Base-by-base conservation (phyloP, 2,329 filamentous ascomycete genomes). In the Fusarium sarcochroum region DNA sequence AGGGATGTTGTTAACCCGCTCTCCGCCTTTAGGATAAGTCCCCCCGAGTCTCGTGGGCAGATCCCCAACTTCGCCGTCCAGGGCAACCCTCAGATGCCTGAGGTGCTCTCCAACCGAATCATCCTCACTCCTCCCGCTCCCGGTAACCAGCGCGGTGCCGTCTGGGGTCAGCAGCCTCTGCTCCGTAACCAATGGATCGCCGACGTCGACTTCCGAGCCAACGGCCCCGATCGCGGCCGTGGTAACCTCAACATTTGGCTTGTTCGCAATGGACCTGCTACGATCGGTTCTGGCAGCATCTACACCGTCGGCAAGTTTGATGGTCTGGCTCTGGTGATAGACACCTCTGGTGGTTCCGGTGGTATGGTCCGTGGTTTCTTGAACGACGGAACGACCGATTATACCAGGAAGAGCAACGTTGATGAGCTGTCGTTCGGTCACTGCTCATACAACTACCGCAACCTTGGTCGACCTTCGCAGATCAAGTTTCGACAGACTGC, bases 231-330 rank as follows among this genome's bases (percentile, higher is more conserved):
- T 76, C 86, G 93, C 72, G 93, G 90, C 50, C 90, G 91, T 59
- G 96, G 96, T 48, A 98, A 97, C 80, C 83, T 99, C 71, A 95
- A 98, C 80, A 86, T 99, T 74, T 99, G 96, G 96, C 93, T 97
- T 76, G 90, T 88, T 52, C 90, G 89, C 72, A 87, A 92, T 63
- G 91, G 92, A 32, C 82, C 87, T 71, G 80, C 85, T 63, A 83
- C 84, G 30, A 83, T 97, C 56, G 90, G 89, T 56, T 86, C 90
- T 23, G 87, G 88, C 68, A 97, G 93, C 79, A 89, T 97, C 71
- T 97, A 98, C 81, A 96, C 92, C 1, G 91, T 91, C 11, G 89
- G 89, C 54, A 89, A 88, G 72, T 99, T 97, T 74, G 95, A 98
- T 73, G 96, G 96, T n/a, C 83, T 99, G 70, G 94, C 89, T 34